Evolutionary conservation across 169 alveolate species (phyloP).

Genomic region (Plasmodium sp.): DNA sequence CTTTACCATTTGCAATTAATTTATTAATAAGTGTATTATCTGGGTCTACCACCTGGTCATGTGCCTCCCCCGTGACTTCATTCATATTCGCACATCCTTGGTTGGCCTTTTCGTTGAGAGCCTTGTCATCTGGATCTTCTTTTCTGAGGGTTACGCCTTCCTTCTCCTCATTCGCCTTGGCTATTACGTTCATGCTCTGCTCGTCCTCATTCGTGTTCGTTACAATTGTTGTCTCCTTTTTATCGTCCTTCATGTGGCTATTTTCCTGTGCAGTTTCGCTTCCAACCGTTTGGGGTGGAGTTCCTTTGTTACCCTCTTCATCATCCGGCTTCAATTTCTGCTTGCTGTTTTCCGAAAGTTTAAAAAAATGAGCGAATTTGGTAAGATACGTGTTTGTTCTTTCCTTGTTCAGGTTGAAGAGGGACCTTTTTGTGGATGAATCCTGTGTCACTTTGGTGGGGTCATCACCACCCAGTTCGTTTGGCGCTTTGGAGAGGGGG

Average conservation of each 20-base stretch:
- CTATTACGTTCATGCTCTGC: neutral
- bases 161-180: neutral
- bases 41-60: neutral
- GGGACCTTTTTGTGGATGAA: neutral
- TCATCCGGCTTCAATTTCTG: neutral
- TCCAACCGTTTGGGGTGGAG: neutral
- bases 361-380: slow-evolving; percentile 33
- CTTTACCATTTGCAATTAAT: neutral
- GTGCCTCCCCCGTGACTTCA: neutral
- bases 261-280: neutral
- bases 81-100: neutral
- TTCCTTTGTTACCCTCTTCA: neutral
- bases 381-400: slow-evolving; percentile 9
- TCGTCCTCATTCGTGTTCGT: neutral
- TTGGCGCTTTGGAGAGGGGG: neutral
- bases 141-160: neutral
- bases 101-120: neutral
- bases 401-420: neutral
- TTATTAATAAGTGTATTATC: neutral
- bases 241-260: neutral
- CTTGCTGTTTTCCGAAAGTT: neutral
- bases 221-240: neutral
- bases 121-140: neutral
- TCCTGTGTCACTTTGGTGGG: neutral
- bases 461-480: neutral